Conservation (phyloP, 2,329 filamentous ascomycete species). For the Cordyceps pruinosa region DNA sequence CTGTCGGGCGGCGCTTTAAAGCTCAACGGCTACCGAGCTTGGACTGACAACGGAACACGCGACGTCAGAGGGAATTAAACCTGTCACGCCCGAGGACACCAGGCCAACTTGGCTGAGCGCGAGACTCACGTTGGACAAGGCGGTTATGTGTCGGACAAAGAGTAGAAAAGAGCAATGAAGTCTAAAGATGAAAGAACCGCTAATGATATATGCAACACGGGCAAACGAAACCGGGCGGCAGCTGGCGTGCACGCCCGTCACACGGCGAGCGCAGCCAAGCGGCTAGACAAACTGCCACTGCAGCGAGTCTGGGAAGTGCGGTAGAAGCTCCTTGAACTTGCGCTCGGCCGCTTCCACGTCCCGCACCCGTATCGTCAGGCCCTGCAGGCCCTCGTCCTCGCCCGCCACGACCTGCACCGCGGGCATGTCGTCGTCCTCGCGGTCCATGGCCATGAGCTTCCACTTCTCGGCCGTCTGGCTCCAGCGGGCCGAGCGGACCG, state of each 20-base stretch:
- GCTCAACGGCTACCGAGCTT: too few relatives aligned
- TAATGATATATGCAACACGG: neutral
- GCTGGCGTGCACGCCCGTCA: neutral
- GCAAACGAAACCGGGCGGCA: neutral
- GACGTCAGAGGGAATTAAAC: too few relatives aligned
- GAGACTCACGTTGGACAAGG: too few relatives aligned
- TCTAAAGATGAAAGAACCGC: neutral
- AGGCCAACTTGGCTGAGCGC: too few relatives aligned
- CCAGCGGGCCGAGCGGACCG: neutral
- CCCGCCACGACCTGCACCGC: conserved; percentile 1
- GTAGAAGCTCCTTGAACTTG: neutral
- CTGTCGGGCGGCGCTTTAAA: too few relatives aligned
- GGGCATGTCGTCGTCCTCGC: neutral
- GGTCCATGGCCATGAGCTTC: neutral
- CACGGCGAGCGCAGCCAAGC: neutral
- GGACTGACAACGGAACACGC: too few relatives aligned
- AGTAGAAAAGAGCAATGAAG: neutral
- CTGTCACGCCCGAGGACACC: too few relatives aligned
- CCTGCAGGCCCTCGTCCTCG: conserved; percentile 2
- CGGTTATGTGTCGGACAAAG: too few relatives aligned
- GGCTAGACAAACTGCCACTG: neutral
- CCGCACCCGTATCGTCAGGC: neutral
- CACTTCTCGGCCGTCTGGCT: neutral
- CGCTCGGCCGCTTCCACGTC: neutral
- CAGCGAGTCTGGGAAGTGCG: neutral